Evolutionary conservation across 108 stramenopile species (phyloP).

Genomic region (Bacterosira constricta): DNA sequence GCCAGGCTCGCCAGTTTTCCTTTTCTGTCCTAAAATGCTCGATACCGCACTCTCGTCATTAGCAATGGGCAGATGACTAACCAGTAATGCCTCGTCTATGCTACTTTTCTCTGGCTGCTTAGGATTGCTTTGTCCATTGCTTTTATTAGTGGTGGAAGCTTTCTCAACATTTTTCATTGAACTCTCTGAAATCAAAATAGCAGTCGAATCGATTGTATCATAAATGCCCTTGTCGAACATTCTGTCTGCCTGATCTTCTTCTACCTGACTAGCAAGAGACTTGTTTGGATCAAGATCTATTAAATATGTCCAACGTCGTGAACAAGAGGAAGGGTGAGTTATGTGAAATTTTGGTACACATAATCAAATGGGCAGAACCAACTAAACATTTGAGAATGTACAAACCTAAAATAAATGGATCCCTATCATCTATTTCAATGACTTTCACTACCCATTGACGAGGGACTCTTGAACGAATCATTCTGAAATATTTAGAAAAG

Average conservation of each 20-base stretch:
- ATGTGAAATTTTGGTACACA: not conserved
- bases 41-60: conserved; percentile 43
- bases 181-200: conserved; percentile 7
- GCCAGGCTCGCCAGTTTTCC: conserved; percentile 3
- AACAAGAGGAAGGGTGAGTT: not conserved
- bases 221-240: conserved; percentile 4
- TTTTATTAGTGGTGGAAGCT: not conserved
- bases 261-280: conserved; percentile 48
- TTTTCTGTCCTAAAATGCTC: conserved; percentile 32
- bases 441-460: conserved; percentile 49
- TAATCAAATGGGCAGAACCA: no score
- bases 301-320: no score
- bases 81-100: not conserved
- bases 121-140: not conserved
- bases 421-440: conserved; percentile 49
- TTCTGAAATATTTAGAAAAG: conserved; percentile 51
- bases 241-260: conserved; percentile 9
- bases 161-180: not conserved
- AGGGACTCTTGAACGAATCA: conserved; percentile 50
- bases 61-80: conserved; percentile 17
- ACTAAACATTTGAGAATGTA: no score
- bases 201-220: conserved; percentile 11
- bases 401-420: conserved; percentile 43
- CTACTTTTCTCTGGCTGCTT: not conserved
- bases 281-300: conserved; percentile 53